A percentile compares a stretch with the other conserved stretches of the same genome.
phyloP scores from a whole-genome alignment of 148 eudicot genomes.

The Pouteria glomerata region DNA sequence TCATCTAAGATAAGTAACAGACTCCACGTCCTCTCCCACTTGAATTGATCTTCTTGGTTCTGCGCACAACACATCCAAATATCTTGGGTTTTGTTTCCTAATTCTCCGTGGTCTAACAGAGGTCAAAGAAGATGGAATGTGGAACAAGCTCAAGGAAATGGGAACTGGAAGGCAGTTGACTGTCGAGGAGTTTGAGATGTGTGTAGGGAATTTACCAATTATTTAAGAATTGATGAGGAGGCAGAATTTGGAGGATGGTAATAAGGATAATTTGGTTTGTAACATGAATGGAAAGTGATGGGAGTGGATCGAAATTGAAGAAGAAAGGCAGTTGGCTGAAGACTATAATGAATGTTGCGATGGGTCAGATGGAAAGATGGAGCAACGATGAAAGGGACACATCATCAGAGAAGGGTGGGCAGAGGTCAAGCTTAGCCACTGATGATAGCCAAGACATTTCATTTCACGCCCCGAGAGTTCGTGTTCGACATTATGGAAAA shows the following conservation, averaged over 20 bases:
- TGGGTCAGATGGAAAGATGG: slow-evolving; percentile 60
- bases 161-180: slow-evolving; percentile 92
- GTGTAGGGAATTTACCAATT: slow-evolving; percentile 87
- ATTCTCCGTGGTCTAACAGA: slow-evolving; percentile 18
- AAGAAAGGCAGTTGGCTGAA: slow-evolving; percentile 80
- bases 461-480: slow-evolving; percentile 79
- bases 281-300: slow-evolving; percentile 41
- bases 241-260: slow-evolving; percentile 74
- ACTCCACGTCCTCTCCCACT: too few species aligned
- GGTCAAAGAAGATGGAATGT: slow-evolving; percentile 76
- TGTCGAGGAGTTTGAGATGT: slow-evolving; percentile 87
- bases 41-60: background rate
- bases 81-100: background rate
- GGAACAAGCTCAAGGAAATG: slow-evolving; percentile 78
- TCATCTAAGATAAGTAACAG: too few species aligned
- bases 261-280: slow-evolving; percentile 27
- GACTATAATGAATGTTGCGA: slow-evolving; percentile 77
- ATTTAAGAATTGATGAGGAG: slow-evolving; percentile 93
- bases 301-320: slow-evolving; percentile 51
- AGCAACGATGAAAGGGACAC: slow-evolving; percentile 87
- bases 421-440: slow-evolving; percentile 88
- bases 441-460: slow-evolving; percentile 90
- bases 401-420: slow-evolving; percentile 78
- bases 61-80: background rate
- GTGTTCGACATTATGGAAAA: slow-evolving; percentile 88